Conservation (phyloP, 345 rosid species). For the Brassica rapa region DNA sequence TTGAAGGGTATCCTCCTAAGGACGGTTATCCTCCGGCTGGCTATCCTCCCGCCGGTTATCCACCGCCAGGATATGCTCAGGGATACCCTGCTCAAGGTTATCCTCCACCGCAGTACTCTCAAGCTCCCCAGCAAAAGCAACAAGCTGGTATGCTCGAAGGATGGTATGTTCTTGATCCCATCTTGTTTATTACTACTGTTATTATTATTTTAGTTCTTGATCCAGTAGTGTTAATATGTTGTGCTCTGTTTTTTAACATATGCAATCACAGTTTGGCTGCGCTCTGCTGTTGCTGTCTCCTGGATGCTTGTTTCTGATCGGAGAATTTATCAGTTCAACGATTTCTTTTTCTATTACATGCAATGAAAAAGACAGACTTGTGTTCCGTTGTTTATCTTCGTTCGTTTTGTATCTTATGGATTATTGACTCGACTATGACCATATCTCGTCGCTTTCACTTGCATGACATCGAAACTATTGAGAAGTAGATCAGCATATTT, state of each 20-base stretch:
- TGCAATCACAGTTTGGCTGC: conserved; percentile 62
- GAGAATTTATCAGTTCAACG: not conserved
- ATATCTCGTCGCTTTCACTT: not conserved
- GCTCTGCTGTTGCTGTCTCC: conserved; percentile 74
- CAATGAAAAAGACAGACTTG: not conserved
- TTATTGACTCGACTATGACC: not conserved
- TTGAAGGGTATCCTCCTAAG: conserved; percentile 32
- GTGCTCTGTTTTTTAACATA: not conserved
- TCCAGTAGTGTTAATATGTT: not conserved
- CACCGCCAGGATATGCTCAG: conserved; percentile 62
- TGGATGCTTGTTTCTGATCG: conserved; percentile 68
- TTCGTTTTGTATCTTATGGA: not conserved
- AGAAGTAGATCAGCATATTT: not conserved
- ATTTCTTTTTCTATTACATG: conserved; percentile 6
- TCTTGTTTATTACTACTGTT: not conserved
- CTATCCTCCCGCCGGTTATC: conserved; percentile 63
- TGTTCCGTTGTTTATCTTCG: not conserved
- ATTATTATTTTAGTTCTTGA: not conserved
- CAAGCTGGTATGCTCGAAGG: conserved; percentile 59
- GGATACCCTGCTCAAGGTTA: conserved; percentile 52
- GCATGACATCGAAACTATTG: not conserved
- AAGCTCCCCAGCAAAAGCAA: conserved; percentile 46
- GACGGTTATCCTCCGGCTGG: conserved; percentile 56
- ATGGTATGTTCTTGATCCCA: conserved; percentile 45
- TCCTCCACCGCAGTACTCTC: conserved; percentile 51